Evolutionary conservation across 2,329 filamentous ascomycete genomes (phyloP).

Genomic region (Pseudocercospora fijiensis): DNA sequence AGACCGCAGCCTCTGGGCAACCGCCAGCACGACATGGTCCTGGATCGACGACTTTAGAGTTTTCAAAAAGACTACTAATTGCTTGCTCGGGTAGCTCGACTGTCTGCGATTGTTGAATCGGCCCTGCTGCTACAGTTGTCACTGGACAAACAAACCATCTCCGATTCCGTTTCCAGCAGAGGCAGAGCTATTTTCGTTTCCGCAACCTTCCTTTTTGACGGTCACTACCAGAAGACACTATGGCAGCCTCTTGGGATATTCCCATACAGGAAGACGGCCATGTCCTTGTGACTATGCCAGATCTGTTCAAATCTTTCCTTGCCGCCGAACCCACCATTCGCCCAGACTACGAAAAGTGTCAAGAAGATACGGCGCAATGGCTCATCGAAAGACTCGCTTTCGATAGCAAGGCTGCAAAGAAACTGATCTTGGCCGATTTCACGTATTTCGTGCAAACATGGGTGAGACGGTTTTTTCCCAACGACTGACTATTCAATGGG

Average conservation of each 20-base stretch:
- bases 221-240: not conserved
- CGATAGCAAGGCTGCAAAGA: not conserved
- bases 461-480: not conserved
- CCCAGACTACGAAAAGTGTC: not conserved
- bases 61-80: not conserved
- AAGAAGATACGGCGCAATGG: slow-evolving; percentile 1
- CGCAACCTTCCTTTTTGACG: not conserved
- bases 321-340: not conserved
- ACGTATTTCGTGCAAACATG: not conserved
- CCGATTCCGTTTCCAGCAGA: not conserved
- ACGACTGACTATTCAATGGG: not conserved
- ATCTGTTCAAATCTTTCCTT: slow-evolving; percentile 1
- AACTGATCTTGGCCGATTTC: not conserved
- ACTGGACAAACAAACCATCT: not conserved
- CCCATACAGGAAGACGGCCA: slow-evolving; percentile 1
- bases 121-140: not conserved
- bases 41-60: not conserved
- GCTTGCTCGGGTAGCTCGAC: not conserved
- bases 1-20: not conserved
- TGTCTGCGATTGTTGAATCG: not conserved
- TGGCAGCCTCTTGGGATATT: slow-evolving; percentile 3
- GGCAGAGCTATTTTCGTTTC: not conserved
- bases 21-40: not conserved
- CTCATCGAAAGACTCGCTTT: not conserved
- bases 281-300: slow-evolving; percentile 2